Conservation (phyloP, 129 eudicot species). For the Saposhnikovia divaricata region DNA sequence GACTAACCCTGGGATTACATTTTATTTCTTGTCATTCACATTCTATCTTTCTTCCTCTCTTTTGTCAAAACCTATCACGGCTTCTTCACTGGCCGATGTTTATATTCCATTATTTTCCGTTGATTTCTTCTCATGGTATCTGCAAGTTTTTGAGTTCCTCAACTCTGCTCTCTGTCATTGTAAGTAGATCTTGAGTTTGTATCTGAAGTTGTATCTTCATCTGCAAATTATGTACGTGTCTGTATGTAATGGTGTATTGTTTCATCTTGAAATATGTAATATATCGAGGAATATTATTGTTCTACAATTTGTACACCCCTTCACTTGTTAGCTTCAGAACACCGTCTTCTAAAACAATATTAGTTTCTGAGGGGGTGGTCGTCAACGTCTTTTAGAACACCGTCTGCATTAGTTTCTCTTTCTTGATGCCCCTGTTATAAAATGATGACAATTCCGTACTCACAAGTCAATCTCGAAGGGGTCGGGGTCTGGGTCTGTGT, state of each 20-base stretch:
- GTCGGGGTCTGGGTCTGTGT: too few species aligned
- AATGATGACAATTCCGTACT: too few species aligned
- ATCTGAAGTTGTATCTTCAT: too few species aligned
- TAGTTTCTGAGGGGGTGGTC: not conserved
- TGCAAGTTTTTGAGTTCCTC: too few species aligned
- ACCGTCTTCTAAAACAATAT: too few species aligned
- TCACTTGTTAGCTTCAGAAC: not conserved
- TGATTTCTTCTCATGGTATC: not conserved
- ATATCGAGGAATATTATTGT: not conserved
- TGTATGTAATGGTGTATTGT: too few species aligned
- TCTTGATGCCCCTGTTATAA: not conserved
- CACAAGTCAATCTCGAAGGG: too few species aligned
- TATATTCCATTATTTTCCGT: too few species aligned
- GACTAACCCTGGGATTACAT: not conserved
- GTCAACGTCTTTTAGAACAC: not conserved
- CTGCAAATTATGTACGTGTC: not conserved
- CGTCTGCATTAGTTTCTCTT: not conserved
- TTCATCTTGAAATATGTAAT: not conserved
- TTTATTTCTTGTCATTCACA: too few species aligned
- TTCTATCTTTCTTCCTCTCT: too few species aligned
- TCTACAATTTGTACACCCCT: not conserved
- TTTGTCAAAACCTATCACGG: not conserved
- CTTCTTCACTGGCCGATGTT: not conserved
- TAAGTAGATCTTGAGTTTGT: too few species aligned
- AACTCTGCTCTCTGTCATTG: too few species aligned